Evolutionary conservation across 1,284 basidiomycete genomes (phyloP).

Genomic region (Ustilago esculenta): DNA sequence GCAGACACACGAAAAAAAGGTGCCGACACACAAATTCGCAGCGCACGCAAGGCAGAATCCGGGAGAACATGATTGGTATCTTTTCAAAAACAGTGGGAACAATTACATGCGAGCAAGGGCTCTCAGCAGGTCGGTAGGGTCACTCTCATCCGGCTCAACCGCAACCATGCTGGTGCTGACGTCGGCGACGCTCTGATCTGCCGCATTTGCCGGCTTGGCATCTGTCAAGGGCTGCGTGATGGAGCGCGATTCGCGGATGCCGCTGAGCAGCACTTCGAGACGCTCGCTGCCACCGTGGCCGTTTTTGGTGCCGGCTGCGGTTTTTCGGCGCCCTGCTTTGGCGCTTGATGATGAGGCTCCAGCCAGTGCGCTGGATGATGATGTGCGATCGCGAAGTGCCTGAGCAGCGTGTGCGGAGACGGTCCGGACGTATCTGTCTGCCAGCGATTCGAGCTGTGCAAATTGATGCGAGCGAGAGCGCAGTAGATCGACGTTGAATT

Average conservation of each 20-base stretch:
- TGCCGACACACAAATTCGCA: too few species aligned
- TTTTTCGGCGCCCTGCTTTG: conserved; percentile 32
- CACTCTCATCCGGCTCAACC: conserved; percentile 50
- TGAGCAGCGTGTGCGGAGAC: conserved; percentile 49
- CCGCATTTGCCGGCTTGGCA: conserved; percentile 2
- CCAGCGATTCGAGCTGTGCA: conserved; percentile 46
- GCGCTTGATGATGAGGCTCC: conserved; percentile 22
- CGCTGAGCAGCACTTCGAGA: conserved; percentile 45
- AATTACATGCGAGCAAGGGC: conserved; percentile 39
- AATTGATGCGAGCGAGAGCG: conserved; percentile 45
- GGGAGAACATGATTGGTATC: too few species aligned
- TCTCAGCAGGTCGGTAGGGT: conserved; percentile 42
- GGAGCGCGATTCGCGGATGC: conserved; percentile 45
- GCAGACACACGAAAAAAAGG: too few species aligned
- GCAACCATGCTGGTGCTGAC: conserved; percentile 20
- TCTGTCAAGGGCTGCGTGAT: conserved; percentile 9
- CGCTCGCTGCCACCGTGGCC: conserved; percentile 30
- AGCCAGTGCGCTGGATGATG: conserved; percentile 30
- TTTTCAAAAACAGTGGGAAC: not conserved
- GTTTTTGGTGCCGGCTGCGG: conserved; percentile 7
- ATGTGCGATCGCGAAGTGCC: conserved; percentile 46
- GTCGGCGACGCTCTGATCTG: conserved; percentile 28
- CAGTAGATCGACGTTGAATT: conserved; percentile 49
- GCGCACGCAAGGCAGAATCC: too few species aligned
- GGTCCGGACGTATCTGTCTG: conserved; percentile 41